phyloP scores from a whole-genome alignment of 2,329 filamentous ascomycete species.

The Cytospora leucostoma region DNA sequence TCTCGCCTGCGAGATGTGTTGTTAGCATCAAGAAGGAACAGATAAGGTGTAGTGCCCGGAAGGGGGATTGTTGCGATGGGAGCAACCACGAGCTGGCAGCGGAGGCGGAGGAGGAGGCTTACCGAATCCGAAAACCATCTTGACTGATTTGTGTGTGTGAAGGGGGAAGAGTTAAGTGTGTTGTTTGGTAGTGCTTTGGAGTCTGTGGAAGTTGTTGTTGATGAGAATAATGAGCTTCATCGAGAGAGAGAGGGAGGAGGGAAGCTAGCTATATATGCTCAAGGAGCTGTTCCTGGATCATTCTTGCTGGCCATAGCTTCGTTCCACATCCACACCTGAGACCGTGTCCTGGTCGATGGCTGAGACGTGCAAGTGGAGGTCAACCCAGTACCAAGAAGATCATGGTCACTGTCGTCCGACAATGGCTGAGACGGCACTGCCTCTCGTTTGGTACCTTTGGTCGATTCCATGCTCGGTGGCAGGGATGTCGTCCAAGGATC shows the following conservation, averaged over 20 bases:
- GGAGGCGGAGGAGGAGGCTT: constrained; percentile 4
- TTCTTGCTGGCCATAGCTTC: neutral
- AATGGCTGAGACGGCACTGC: constrained; percentile 20
- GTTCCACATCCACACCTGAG: constrained; percentile 8
- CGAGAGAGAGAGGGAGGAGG: constrained; percentile 1
- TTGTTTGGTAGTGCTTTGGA: constrained; percentile 9
- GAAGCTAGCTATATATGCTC: constrained; percentile 26
- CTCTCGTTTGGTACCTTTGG: constrained; percentile 16
- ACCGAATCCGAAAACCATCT: constrained; percentile 30
- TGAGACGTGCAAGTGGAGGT: constrained; percentile 23
- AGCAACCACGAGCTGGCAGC: neutral
- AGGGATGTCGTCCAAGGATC: constrained; percentile 6
- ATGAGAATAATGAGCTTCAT: neutral
- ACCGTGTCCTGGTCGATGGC: constrained; percentile 15
- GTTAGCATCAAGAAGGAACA: neutral
- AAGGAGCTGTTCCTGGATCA: neutral
- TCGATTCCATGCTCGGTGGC: constrained; percentile 2
- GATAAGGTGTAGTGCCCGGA: neutral
- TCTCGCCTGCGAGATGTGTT: constrained; percentile 39
- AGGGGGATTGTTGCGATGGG: neutral
- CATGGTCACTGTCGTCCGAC: neutral
- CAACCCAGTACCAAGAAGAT: neutral
- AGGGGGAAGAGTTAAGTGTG: neutral
- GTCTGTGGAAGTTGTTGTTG: constrained; percentile 11
- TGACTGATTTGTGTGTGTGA: constrained; percentile 14